Evolutionary conservation across 2,329 filamentous ascomycete genomes (phyloP), one percentile per base, ranked within the genome.

Genomic region (Coniella vitis): DNA sequence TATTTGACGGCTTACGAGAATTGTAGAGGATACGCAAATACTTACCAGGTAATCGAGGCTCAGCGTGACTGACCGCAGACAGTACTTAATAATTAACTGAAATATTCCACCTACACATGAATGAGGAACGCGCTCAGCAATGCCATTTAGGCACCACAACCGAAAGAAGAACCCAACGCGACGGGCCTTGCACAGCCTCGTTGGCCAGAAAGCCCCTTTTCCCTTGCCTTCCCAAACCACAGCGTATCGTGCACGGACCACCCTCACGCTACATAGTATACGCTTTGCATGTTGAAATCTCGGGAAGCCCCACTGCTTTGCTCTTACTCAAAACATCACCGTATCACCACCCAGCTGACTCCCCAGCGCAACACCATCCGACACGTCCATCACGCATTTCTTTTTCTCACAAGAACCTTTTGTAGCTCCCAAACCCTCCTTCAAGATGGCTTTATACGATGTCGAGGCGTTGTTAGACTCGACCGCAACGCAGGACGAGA

Each of bases 401-500:
- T n/a, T 20, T 36, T 9, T 20, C 44, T 31, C 32, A 40, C 34
- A 36, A 20, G n/a, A n/a, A n/a, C n/a, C n/a, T n/a, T 40, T 22
- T 40, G 25, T 22, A 42, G 19, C 16, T 19, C 17, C 21, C 10
- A 20, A 12, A 42, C 14, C 36, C 22, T 9, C 25, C 25, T 35
- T 25, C 39, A 61, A 54, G 49, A 85, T 85, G 82, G 82, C 82
- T 64, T 76, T 76, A 66, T 72, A 84, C 58, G 89, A 95, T 64
- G 88, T 96, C 60, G 90, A 96, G 75, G 88, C 89, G 57, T 79
- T 96, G 56, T 82, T 96, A 58, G 90, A 95, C 69, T 87, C 86
- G 45, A 88, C 87, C 55, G 87, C 87, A 45, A 83, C 82, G 57
- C 69, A 73, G 52, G 69, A 72, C 47, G 70, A 76, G 47, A 72